Base-by-base conservation (phyloP, 1,139 yeast species). In the Kodamaea suecica region DNA sequence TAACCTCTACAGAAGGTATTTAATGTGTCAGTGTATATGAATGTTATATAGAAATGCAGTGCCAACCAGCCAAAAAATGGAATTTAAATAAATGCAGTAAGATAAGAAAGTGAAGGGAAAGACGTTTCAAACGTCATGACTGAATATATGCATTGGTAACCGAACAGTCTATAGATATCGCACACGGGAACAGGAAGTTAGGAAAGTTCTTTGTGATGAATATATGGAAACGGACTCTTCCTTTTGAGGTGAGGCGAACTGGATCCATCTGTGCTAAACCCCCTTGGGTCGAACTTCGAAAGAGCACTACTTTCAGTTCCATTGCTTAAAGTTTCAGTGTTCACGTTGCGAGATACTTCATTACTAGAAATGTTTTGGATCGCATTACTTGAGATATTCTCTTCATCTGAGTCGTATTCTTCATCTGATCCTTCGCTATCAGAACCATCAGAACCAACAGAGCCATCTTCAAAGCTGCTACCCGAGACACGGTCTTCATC, bases 211-310 rank as follows among this genome's bases (percentile, higher is more conserved):
- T 23, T 13, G 17, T 25, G 21, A 9, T 19, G 28, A 5, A 25
- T 7, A 13, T 25, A 17, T 12, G 28, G 28, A 25, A 25, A 15
- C 17, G 28, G 28, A 31, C 51, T 48, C 30, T 59, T 50, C 33
- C 69, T 42, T 40, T 63, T 64, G 32, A 64, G 52, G 45, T 63
- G 69, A 5, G 69, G 68, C 2, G 68, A 63, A 4, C 66, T 59
- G 5, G 62, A 50, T 3, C 63, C 61, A 40, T 59, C 64, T 9
- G 49, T 35, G 35, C 61, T 57, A 35, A 50, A 51, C 3, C 68
- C 68, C 13, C 47, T 41, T 4, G 44, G 30, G 36, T 62, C 50
- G 38, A 52, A 61, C 27, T 48, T 51, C 29, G 15, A 30, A 3
- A 27, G 38, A 8, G 27, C 17, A 4, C 15, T 5, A 6, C 28